phyloP scores from a whole-genome alignment of 495 filamentous ascomycete species.

The Massariosphaeria phaeospora region DNA sequence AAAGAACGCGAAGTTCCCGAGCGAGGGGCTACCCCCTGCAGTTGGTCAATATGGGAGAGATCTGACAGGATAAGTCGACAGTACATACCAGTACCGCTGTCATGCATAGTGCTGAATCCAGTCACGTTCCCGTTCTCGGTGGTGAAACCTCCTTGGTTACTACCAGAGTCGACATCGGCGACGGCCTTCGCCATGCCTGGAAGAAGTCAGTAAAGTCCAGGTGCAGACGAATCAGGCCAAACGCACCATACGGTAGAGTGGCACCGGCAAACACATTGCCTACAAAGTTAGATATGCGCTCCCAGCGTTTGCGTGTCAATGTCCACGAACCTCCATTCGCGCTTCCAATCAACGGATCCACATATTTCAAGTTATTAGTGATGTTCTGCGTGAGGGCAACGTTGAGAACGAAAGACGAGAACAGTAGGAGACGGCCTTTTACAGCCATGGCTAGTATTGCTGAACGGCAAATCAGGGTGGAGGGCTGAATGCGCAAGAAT shows the following conservation, averaged over 20 bases:
- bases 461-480: neutral
- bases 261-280: conserved; percentile 74
- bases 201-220: neutral
- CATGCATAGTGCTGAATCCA: conserved; percentile 67
- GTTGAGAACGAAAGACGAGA: conserved; percentile 1
- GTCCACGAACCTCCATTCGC: conserved; percentile 32
- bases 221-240: neutral
- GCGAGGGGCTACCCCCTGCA: conserved; percentile 32
- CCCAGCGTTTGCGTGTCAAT: neutral
- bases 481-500: neutral
- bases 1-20: conserved; percentile 73
- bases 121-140: conserved; percentile 57
- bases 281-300: neutral
- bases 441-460: conserved; percentile 8
- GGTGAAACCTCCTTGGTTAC: conserved; percentile 67
- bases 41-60: neutral
- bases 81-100: conserved; percentile 56
- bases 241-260: conserved; percentile 56
- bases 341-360: conserved; percentile 41
- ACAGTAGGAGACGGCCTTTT: neutral
- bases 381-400: conserved; percentile 12
- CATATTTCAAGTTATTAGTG: conserved; percentile 31
- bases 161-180: conserved; percentile 58
- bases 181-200: conserved; percentile 70
- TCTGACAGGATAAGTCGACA: neutral